Conservation (phyloP, 208 protist genomes). For the Trypanosoma lewisi region DNA sequence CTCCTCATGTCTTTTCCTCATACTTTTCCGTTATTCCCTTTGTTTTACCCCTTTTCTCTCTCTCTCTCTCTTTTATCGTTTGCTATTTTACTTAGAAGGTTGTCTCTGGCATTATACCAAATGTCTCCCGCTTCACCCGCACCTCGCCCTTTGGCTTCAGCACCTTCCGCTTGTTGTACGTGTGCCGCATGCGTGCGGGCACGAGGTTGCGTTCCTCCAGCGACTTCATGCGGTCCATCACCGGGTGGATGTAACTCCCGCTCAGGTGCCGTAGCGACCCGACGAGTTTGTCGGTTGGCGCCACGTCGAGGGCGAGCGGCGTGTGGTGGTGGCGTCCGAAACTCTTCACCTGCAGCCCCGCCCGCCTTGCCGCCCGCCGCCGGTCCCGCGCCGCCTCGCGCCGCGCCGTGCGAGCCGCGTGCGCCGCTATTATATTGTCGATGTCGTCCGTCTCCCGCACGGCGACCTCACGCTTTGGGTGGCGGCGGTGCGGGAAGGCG, state of each 20-base stretch:
- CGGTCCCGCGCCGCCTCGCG: conserved; percentile 34
- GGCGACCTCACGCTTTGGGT: conserved; percentile 58
- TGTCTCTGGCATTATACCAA: conserved; percentile 77
- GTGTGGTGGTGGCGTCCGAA: conserved; percentile 87
- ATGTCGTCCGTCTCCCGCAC: conserved; percentile 55
- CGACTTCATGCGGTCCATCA: conserved; percentile 86
- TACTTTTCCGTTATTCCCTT: neutral
- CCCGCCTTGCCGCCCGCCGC: conserved; percentile 62
- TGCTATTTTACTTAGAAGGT: conserved; percentile 74
- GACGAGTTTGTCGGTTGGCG: conserved; percentile 65
- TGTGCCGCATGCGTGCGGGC: conserved; percentile 83
- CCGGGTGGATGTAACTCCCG: conserved; percentile 70
- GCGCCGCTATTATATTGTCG: conserved; percentile 44
- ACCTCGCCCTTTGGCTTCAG: conserved; percentile 88
- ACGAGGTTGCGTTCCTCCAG: conserved; percentile 90
- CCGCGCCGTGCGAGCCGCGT: conserved; percentile 36
- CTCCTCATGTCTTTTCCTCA: neutral
- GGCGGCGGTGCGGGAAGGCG: conserved; percentile 67
- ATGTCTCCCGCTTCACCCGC: conserved; percentile 77
- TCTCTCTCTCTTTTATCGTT: neutral
- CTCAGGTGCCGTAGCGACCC: conserved; percentile 80
- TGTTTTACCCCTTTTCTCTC: neutral
- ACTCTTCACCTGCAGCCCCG: conserved; percentile 63
- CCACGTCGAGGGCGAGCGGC: conserved; percentile 70
- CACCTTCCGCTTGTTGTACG: conserved; percentile 86